phyloP scores from a whole-genome alignment of 1,284 basidiomycete genomes.

The Cutaneotrichosporon sp. region DNA sequence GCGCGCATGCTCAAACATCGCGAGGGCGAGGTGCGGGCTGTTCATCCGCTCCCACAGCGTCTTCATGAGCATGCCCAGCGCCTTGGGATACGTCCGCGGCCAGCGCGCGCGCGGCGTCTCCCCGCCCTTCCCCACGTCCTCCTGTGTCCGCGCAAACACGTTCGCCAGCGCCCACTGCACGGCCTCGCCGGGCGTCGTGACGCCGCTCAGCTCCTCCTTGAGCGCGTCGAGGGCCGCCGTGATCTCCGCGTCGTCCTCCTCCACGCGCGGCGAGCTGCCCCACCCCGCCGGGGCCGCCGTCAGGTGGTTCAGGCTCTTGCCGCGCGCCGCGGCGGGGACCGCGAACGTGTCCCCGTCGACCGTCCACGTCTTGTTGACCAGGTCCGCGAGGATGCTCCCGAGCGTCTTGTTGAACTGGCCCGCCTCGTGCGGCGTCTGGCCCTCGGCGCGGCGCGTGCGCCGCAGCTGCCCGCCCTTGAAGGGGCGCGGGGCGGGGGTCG shows the following conservation, averaged over 20 bases:
- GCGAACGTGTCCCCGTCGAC: background rate
- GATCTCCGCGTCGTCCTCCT: slow-evolving; percentile 30
- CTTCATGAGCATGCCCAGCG: slow-evolving; percentile 72
- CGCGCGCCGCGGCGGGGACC: background rate
- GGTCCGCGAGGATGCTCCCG: background rate
- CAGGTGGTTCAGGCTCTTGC: background rate
- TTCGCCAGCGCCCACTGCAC: slow-evolving; percentile 72
- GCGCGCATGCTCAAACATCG: slow-evolving; percentile 75
- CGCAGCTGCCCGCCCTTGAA: slow-evolving; percentile 11
- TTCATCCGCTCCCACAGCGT: slow-evolving; percentile 72
- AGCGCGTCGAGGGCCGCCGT: slow-evolving; percentile 62
- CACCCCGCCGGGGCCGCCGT: slow-evolving; percentile 2
- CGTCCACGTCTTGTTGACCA: slow-evolving; percentile 5
- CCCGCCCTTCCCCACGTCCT: slow-evolving; percentile 56
- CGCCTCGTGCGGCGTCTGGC: slow-evolving; percentile 40
- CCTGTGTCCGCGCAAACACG: slow-evolving; percentile 62
- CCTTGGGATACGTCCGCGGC: slow-evolving; percentile 67
- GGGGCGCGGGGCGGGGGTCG: slow-evolving; percentile 9
- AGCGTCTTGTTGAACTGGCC: slow-evolving; percentile 32
- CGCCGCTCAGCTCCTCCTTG: slow-evolving; percentile 71
- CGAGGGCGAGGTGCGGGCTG: slow-evolving; percentile 78
- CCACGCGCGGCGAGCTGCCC: slow-evolving; percentile 14
- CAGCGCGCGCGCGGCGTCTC: slow-evolving; percentile 37
- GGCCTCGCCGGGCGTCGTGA: slow-evolving; percentile 69
- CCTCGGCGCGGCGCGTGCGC: slow-evolving; percentile 23